Base-by-base conservation (phyloP, 345 rosid genomes). In the Eutrema heterophyllum region DNA sequence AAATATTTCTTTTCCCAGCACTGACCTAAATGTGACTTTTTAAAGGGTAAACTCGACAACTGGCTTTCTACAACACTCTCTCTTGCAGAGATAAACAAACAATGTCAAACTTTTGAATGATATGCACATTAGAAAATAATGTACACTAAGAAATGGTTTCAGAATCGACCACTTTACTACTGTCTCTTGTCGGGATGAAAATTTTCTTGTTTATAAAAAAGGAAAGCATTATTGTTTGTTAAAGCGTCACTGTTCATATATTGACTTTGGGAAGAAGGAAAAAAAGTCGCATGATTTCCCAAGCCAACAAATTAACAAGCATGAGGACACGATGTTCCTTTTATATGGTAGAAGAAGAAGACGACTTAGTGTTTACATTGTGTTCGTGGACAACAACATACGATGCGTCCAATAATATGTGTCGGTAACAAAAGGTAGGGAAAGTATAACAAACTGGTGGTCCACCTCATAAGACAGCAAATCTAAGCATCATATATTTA, bases 361-460 rank as follows among this genome's bases (percentile, higher is more conserved):
- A 62, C 0, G 65, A 67, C 18, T 44, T 41, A 26, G 67, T 38
- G 38, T 55, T 51, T 14, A 32, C 45, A 49, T 16, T 54, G 70
- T 62, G 64, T 60, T 59, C 67, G 72, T 56, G 80, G 76, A 51
- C 55, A 77, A 66, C 57, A 52, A 71, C 57, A 58, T 58, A 57
- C 57, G 63, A 26, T 65, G 60, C 24, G 48, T 71, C 80, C 72
- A 71, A 70, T 71, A 57, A 39, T 60, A 75, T 27, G 72, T 70
- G 80, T 77, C 80, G 76, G 76, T 71, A 77, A 77, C 55, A 49
- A 77, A 77, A 77, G 72, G 64, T 56, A 18, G 64, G 13, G 70
- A 70, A 64, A 64, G 63, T 24, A 67, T 58, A 58, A 61, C 64
- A 62, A 46, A 61, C 36, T 26, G 26, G 75, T 68, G 80, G 77